These are phyloP conservation scores for Chrysosphaeria jannelii DNA, from an alignment of 2,329 filamentous ascomycete genomes.

Conservation along the genomic window DNA sequence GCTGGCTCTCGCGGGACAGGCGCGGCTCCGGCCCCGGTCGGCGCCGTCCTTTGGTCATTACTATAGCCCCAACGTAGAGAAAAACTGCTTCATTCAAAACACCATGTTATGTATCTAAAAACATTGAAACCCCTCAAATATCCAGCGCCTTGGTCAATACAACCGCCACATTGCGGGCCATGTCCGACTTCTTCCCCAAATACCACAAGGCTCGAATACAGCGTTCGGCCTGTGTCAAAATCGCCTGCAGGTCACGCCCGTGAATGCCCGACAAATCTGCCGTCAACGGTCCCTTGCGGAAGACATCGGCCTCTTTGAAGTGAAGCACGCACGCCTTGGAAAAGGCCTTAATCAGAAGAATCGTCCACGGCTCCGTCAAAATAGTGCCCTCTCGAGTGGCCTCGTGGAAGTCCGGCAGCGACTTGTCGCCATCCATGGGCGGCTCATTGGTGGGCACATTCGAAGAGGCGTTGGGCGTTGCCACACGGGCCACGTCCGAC, in stretches of 20 bases:
- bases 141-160: constrained; percentile 35
- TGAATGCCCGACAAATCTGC: constrained; percentile 6
- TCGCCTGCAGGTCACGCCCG: constrained; percentile 5
- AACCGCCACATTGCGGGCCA: constrained; percentile 11
- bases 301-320: constrained; percentile 10
- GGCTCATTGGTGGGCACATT: too few species aligned
- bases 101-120: not conserved
- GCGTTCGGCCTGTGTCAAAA: constrained; percentile 12
- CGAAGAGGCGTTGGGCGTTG: constrained; percentile 8
- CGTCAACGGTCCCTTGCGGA: constrained; percentile 5
- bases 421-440: constrained; percentile 4
- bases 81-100: too few species aligned
- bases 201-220: constrained; percentile 23
- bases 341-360: constrained; percentile 21
- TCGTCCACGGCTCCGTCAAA: constrained; percentile 29
- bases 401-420: constrained; percentile 17
- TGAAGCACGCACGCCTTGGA: constrained; percentile 14
- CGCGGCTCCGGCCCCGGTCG: too few species aligned
- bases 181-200: constrained; percentile 24
- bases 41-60: too few species aligned
- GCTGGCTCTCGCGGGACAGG: too few species aligned
- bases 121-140: not conserved
- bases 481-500: constrained; percentile 17
- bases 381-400: constrained; percentile 22
- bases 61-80: too few species aligned